Percentiles rank a stretch among this genome's conserved stretches.
Evolutionary conservation across 257 asterid species (phyloP).

Genomic region (Cynanchum wilfordii): DNA sequence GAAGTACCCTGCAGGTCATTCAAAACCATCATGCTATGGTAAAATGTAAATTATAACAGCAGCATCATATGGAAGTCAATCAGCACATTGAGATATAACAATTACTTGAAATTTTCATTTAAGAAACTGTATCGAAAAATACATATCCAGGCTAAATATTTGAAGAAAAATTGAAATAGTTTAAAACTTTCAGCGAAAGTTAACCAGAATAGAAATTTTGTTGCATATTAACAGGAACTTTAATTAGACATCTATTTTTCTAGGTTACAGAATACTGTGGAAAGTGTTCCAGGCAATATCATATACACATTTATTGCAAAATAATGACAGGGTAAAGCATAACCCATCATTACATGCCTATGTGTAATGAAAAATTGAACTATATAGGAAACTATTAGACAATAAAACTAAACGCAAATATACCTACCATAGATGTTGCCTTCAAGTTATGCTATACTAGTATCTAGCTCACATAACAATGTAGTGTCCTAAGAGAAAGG

Average conservation of each 20-base stretch:
- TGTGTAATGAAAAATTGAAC: neutral
- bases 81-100: neutral
- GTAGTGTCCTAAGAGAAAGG: neutral
- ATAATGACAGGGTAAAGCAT: neutral
- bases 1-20: conserved; percentile 76
- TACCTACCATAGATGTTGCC: neutral
- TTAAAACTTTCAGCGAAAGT: neutral
- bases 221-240: neutral
- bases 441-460: neutral
- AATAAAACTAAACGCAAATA: too few species aligned
- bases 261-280: neutral
- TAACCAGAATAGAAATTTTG: neutral
- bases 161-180: neutral
- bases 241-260: neutral
- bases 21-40: neutral
- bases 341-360: neutral
- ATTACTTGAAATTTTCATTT: neutral
- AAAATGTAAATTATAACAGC: neutral
- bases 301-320: neutral
- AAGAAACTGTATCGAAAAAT: neutral
- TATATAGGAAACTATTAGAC: neutral
- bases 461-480: neutral
- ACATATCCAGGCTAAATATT: neutral
- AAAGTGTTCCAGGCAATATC: neutral
- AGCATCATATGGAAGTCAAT: neutral